Evolutionary conservation across 768 basidiomycete species (phyloP).

Genomic region (Collybia mongolica): DNA sequence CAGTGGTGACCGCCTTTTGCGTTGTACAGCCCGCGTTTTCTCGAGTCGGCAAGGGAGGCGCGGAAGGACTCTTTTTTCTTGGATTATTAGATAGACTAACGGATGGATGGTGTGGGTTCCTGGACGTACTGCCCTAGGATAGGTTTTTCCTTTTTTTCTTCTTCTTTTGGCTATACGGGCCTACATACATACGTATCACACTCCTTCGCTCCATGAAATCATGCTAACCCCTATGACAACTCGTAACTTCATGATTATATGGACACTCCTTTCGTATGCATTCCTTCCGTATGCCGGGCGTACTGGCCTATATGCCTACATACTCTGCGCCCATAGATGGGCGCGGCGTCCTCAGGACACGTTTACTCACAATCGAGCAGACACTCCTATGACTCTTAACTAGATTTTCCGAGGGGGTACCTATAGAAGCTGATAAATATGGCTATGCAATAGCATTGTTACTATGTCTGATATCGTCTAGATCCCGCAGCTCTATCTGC

Average conservation of each 20-base stretch:
- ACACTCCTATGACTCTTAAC: neutral
- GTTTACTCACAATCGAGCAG: neutral
- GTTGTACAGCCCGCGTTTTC: no score
- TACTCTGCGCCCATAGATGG: no score
- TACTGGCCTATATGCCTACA: neutral
- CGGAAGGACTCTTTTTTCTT: no score
- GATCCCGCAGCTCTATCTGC: conserved; percentile 15
- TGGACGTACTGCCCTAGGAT: no score
- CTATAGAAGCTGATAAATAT: conserved; percentile 9
- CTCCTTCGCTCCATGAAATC: no score
- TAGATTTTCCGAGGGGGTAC: neutral
- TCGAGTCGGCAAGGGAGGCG: no score
- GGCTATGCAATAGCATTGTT: neutral
- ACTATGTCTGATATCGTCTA: conserved; percentile 26
- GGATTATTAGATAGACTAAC: neutral
- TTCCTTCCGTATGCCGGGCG: conserved; percentile 1
- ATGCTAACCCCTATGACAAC: no score
- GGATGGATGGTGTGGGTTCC: neutral
- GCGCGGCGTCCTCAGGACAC: no score
- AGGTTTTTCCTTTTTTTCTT: neutral
- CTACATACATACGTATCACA: no score
- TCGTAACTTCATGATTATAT: neutral
- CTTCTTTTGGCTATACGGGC: neutral
- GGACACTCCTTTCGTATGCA: neutral
- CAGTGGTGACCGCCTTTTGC: no score